Base-by-base conservation (phyloP, 495 filamentous ascomycete species). In the Talaromyces borbonicus region DNA sequence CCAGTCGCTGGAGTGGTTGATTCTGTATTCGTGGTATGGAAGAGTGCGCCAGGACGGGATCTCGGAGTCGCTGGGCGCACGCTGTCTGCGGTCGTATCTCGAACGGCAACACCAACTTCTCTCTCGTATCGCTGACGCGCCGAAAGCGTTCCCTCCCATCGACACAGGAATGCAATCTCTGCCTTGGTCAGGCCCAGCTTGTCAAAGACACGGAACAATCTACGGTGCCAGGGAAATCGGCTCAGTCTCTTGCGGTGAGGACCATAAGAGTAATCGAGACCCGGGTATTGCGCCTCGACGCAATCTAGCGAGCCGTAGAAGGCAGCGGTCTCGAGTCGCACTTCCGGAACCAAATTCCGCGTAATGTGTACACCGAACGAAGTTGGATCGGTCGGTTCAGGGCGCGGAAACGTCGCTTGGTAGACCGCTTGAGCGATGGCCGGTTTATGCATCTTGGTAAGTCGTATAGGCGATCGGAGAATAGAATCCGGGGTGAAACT, bases 131-230 rank as follows among this genome's bases (percentile, higher is more conserved):
- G 77, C 57, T 90, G 80, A 48, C 87, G 83, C 23, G 89, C 89
- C 71, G 83, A 93, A 52, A 84, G 83, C 42, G 89, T 94, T n/a
- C 89, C 89, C 58, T 94, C 87, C 89, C 89, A 95, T 55, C 84
- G 84, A 50, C 89, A 94, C 48, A 95, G 67, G 9, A 69, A 74
- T 1, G 75, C 68, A 50, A 95, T 93, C 55, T 95, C 89, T 40
- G 69, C 63, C 29, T 76, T 66, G 0, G 89, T 92, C n/a, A 94
- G 64, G 29, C 78, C 70, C 15, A 95, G 73, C 31, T 69, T 71
- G 54, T 95, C 86, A 52, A 95, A 93, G 29, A 81, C 83, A 27
- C 78, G 76, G 64, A 95, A 94, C 1, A 95, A 73, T 52, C 76
- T 73, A 47, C 79, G 79, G 61, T 95, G 89, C 77, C 83, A 87